Evolutionary conservation across 768 basidiomycete genomes (phyloP).

Genomic region (Hypholoma sublateritium): DNA sequence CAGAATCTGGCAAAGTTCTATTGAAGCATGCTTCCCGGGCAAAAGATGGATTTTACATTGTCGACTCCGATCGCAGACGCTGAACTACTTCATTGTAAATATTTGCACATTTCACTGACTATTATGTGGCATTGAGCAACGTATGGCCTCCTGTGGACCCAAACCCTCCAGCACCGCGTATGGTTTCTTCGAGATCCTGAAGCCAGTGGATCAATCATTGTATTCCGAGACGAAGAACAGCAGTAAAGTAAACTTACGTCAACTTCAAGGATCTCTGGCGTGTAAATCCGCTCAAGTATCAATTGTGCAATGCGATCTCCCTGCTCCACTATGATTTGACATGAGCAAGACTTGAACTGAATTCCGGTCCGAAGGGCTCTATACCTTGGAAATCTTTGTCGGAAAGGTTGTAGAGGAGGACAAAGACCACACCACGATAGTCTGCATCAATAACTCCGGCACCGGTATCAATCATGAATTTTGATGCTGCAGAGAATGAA

Average conservation of each 20-base stretch:
- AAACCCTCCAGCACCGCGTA: slow-evolving; percentile 84
- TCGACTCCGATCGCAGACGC: slow-evolving; percentile 47
- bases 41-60: slow-evolving; percentile 57
- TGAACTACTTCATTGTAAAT: background rate
- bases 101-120: background rate
- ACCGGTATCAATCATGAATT: slow-evolving; percentile 97
- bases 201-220: background rate
- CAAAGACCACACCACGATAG: slow-evolving; percentile 89
- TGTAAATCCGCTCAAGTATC: slow-evolving; percentile 88
- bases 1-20: slow-evolving; percentile 41
- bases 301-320: slow-evolving; percentile 97
- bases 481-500: slow-evolving; percentile 62
- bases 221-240: slow-evolving; percentile 5
- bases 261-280: slow-evolving; percentile 84
- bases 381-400: slow-evolving; percentile 87
- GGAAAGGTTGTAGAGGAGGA: slow-evolving; percentile 90
- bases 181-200: slow-evolving; percentile 83
- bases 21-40: slow-evolving; percentile 52
- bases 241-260: slow-evolving; percentile 48
- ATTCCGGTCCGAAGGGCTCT: background rate
- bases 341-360: background rate
- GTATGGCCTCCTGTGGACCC: slow-evolving; percentile 92
- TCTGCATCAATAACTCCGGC: slow-evolving; percentile 98
- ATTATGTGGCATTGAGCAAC: slow-evolving; percentile 33
- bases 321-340: slow-evolving; percentile 62